Conservation (phyloP, 2,329 filamentous ascomycete genomes). For the Cladosporium oxysporum region DNA sequence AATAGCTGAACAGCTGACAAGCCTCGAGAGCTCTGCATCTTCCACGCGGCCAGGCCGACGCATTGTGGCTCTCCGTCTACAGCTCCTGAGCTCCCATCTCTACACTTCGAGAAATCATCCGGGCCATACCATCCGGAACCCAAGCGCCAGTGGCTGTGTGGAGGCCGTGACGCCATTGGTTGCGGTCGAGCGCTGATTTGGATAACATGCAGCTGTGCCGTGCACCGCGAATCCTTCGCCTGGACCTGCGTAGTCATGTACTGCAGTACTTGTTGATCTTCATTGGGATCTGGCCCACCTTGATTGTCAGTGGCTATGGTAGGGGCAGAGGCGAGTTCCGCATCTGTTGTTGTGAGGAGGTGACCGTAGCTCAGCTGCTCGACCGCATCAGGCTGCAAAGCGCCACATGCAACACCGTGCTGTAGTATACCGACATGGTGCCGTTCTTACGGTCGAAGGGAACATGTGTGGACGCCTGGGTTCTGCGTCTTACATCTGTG, state of each 20-base stretch:
- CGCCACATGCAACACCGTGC: background rate
- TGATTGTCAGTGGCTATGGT: background rate
- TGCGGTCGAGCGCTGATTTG: constrained; percentile 14
- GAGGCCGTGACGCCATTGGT: background rate
- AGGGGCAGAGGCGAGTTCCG: background rate
- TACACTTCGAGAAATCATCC: background rate
- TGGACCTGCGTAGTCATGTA: background rate
- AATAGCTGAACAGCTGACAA: background rate
- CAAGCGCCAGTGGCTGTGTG: constrained; percentile 7
- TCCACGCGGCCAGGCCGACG: background rate
- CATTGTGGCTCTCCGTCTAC: background rate
- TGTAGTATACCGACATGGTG: background rate
- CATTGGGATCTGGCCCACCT: background rate
- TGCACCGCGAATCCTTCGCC: constrained; percentile 10
- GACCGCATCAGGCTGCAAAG: background rate
- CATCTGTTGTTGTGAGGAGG: background rate
- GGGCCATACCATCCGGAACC: background rate
- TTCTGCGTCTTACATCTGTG: background rate
- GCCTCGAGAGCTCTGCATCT: background rate
- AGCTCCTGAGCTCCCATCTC: background rate
- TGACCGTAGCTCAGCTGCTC: background rate
- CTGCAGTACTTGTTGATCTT: background rate
- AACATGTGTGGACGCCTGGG: background rate
- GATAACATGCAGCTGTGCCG: constrained; percentile 1
- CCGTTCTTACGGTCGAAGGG: constrained; percentile 8